Percentiles rank a stretch among this genome's conserved stretches.
Conservation (phyloP, 2,329 filamentous ascomycete genomes). For the Ophiostoma ulmi region DNA sequence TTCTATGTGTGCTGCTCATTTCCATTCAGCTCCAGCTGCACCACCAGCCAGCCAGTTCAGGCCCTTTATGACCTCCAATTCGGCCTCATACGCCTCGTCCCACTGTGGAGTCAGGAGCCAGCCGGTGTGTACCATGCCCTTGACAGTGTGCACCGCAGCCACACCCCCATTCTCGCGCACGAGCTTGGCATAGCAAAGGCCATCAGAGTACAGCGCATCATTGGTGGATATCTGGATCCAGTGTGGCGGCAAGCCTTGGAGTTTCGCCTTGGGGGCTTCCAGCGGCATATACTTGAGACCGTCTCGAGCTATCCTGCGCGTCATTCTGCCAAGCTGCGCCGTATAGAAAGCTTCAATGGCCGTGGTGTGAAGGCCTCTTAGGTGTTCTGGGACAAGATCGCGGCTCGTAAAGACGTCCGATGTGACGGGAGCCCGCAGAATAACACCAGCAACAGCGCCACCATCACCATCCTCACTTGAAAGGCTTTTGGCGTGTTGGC, state of each 20-base stretch:
- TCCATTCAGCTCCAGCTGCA: not conserved
- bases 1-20: not conserved
- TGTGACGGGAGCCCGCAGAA: conserved; percentile 47
- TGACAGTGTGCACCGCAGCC: conserved; percentile 40
- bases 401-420: conserved; percentile 39
- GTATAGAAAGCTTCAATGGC: conserved; percentile 37
- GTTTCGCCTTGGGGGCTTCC: conserved; percentile 33
- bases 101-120: conserved; percentile 46
- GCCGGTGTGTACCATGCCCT: conserved; percentile 49
- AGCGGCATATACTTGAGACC: conserved; percentile 41
- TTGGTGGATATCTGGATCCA: conserved; percentile 50
- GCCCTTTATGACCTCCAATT: conserved; percentile 41
- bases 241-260: conserved; percentile 38
- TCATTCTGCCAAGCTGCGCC: conserved; percentile 35
- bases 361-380: conserved; percentile 40
- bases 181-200: conserved; percentile 46
- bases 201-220: conserved; percentile 49
- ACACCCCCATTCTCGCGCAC: conserved; percentile 36
- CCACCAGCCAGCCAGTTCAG: conserved; percentile 35
- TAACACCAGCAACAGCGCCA: conserved; percentile 36
- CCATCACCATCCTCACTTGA: conserved; percentile 13
- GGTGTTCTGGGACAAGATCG: conserved; percentile 36
- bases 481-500: conserved; percentile 30
- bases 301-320: conserved; percentile 37
- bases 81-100: conserved; percentile 39